A percentile compares a stretch with the other conserved stretches of the same genome.
phyloP scores from a whole-genome alignment of 2,329 filamentous ascomycete species.

The Talaromyces sp. region DNA sequence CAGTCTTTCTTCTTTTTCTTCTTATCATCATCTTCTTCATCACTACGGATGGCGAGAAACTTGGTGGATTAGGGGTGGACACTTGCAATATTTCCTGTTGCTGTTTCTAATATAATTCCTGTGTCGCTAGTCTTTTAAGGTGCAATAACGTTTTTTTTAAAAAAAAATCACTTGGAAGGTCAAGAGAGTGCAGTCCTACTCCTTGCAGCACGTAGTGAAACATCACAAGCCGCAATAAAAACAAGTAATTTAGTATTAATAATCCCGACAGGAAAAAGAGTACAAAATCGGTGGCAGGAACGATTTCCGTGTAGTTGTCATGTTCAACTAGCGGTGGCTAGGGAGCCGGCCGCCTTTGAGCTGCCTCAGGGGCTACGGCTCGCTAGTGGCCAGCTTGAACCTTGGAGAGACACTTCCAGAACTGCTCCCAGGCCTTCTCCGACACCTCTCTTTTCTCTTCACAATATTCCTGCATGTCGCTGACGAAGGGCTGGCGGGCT shows the following conservation, averaged over 20 bases:
- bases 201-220: neutral
- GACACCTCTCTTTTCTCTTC: neutral
- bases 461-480: neutral
- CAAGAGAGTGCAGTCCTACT: neutral
- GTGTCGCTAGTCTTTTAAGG: neutral
- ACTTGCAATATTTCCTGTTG: neutral
- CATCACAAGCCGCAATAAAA: neutral
- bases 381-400: conserved; percentile 25
- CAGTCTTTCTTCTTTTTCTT: neutral
- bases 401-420: conserved; percentile 3
- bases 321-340: neutral
- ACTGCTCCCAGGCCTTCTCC: neutral
- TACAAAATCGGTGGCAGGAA: neutral
- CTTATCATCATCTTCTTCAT: neutral
- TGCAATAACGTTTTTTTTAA: neutral
- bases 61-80: neutral
- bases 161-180: neutral
- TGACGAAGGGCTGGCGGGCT: neutral
- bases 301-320: neutral
- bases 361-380: conserved; percentile 26
- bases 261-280: neutral
- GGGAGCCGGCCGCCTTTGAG: neutral
- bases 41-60: neutral
- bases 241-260: neutral
- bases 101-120: neutral